Percentiles rank a stretch among this genome's conserved stretches.
Evolutionary conservation across 257 asterid genomes (phyloP).

Genomic region (Scutellaria minor): DNA sequence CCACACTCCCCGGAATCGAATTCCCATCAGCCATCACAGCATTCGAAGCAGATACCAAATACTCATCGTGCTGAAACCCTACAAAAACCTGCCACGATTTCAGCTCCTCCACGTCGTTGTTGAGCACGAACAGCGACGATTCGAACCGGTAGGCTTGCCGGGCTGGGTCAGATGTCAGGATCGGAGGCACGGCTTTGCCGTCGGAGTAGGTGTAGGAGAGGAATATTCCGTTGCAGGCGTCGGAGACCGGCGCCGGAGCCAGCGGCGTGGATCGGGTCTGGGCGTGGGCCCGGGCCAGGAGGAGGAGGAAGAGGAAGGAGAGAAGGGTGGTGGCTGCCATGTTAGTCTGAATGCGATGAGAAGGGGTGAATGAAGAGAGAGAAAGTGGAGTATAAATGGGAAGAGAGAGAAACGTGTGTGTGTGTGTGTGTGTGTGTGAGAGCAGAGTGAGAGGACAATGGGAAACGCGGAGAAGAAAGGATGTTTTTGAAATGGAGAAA

Average conservation of each 20-base stretch:
- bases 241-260: slow-evolving; percentile 55
- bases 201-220: slow-evolving; percentile 53
- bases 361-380: slow-evolving; percentile 34
- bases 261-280: slow-evolving; percentile 42
- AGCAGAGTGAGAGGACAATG: slow-evolving; percentile 28
- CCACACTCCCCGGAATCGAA: slow-evolving; percentile 70
- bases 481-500: background rate
- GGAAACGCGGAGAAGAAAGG: slow-evolving; percentile 53
- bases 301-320: slow-evolving; percentile 30
- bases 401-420: slow-evolving; percentile 20
- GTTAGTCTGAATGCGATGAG: slow-evolving; percentile 25
- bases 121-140: slow-evolving; percentile 56
- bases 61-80: slow-evolving; percentile 79
- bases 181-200: slow-evolving; percentile 62
- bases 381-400: slow-evolving; percentile 1
- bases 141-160: slow-evolving; percentile 78
- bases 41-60: slow-evolving; percentile 77
- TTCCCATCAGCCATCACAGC: slow-evolving; percentile 80
- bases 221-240: slow-evolving; percentile 67
- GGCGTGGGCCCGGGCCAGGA: slow-evolving; percentile 32
- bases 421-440: background rate
- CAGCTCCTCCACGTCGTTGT: slow-evolving; percentile 76
- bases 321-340: slow-evolving; percentile 41
- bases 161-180: slow-evolving; percentile 38
- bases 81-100: slow-evolving; percentile 83